Percentiles rank a stretch among this genome's conserved stretches.
phyloP scores from a whole-genome alignment of 768 basidiomycete species.

The Sarcodon aspratus region DNA sequence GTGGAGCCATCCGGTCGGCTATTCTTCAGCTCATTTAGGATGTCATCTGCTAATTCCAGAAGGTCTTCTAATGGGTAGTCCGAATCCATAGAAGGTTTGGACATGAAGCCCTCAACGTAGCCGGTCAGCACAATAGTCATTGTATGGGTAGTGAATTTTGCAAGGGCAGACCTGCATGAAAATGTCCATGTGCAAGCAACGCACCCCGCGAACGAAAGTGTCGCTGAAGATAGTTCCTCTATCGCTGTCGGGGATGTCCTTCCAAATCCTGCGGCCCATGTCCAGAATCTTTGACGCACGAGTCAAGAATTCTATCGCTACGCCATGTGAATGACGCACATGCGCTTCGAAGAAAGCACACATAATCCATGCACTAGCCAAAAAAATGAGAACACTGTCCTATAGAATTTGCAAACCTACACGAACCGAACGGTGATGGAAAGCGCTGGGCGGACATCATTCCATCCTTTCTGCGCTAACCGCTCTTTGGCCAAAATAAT shows the following conservation, averaged over 20 bases:
- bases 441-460: slow-evolving; percentile 21
- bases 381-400: too few species aligned
- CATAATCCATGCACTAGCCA: slow-evolving; percentile 27
- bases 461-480: slow-evolving; percentile 14
- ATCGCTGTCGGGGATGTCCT: slow-evolving; percentile 24
- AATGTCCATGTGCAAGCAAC: slow-evolving; percentile 19
- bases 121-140: not conserved
- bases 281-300: slow-evolving; percentile 28
- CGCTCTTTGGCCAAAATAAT: slow-evolving; percentile 14
- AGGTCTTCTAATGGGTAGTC: not conserved
- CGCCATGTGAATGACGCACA: slow-evolving; percentile 8
- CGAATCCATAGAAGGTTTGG: not conserved
- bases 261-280: slow-evolving; percentile 30
- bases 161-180: slow-evolving; percentile 20
- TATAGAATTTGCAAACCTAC: not conserved
- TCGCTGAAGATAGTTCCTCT: slow-evolving; percentile 31
- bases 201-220: slow-evolving; percentile 32
- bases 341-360: slow-evolving; percentile 20
- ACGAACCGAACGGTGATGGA: slow-evolving; percentile 26
- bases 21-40: too few species aligned
- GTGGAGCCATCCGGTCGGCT: too few species aligned
- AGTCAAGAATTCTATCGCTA: slow-evolving; percentile 24
- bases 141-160: not conserved
- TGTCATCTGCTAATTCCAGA: too few species aligned
- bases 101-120: not conserved